Conservation (phyloP, 129 eudicot species). For the carrot (Daucus carota) region DH1_v3.0 NC_030382.2:44318501-44319000, state of each 20-base stretch:
- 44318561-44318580: conserved; percentile 93
- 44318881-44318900: conserved; percentile 98
- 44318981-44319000: too few species aligned
- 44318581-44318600: conserved; percentile 91
- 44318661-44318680: too few species aligned
- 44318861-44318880: conserved; percentile 90
- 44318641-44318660: too few species aligned
- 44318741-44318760: conserved; percentile 95
- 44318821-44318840: too few species aligned
- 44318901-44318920: conserved; percentile 95
- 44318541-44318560: too few species aligned
- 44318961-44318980: conserved; percentile 92
- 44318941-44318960: too few species aligned
- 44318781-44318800: conserved; percentile 89
- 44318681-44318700: too few species aligned
- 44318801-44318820: conserved; percentile 96
- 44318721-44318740: too few species aligned
- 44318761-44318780: conserved; percentile 97
- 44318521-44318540: conserved; percentile 42
- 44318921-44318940: conserved; percentile 79
- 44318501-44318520: neutral
- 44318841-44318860: conserved; percentile 94
- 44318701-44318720: too few species aligned
- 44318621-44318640: neutral
- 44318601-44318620: conserved; percentile 92